Percentiles rank a stretch among this genome's conserved stretches.
Conservation (phyloP, 2,329 filamentous ascomycete species). For the Phyllachora maydis region DNA sequence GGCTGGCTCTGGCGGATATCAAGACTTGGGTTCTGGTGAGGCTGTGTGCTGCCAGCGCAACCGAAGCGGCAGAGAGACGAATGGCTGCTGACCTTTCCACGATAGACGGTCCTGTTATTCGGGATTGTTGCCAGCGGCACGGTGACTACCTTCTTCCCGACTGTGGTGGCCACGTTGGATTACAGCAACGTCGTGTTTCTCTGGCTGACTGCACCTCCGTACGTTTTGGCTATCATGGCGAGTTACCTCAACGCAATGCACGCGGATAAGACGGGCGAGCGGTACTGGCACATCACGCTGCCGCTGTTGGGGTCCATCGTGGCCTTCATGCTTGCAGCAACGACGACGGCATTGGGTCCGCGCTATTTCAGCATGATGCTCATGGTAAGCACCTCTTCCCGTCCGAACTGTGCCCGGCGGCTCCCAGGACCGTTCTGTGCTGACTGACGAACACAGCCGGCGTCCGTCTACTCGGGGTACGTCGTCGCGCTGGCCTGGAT, state of each 20-base stretch:
- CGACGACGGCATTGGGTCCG: conserved; percentile 36
- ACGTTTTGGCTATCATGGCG: conserved; percentile 38
- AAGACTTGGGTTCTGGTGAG: conserved; percentile 39
- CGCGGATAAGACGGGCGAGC: conserved; percentile 49
- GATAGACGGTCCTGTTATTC: conserved; percentile 27
- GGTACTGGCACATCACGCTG: conserved; percentile 44
- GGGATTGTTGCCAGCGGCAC: conserved; percentile 31
- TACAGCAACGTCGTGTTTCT: conserved; percentile 38
- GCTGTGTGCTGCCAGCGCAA: conserved; percentile 1
- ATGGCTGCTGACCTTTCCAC: background rate
- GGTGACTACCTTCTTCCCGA: conserved; percentile 50
- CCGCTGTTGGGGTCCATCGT: conserved; percentile 40
- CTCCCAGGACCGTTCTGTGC: no score
- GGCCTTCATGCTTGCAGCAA: conserved; percentile 47
- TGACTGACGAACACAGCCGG: no score
- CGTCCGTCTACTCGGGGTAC: conserved; percentile 42
- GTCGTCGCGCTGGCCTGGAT: conserved; percentile 58
- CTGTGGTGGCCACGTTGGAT: conserved; percentile 47
- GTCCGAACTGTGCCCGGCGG: no score
- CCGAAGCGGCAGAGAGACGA: background rate
- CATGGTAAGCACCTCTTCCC: no score
- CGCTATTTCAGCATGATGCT: conserved; percentile 55
- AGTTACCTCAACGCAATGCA: conserved; percentile 48
- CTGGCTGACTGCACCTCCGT: conserved; percentile 44
- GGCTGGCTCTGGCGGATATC: conserved; percentile 30